phyloP scores from a whole-genome alignment of 1,139 yeast genomes.

The Diutina neorugosa region DNA sequence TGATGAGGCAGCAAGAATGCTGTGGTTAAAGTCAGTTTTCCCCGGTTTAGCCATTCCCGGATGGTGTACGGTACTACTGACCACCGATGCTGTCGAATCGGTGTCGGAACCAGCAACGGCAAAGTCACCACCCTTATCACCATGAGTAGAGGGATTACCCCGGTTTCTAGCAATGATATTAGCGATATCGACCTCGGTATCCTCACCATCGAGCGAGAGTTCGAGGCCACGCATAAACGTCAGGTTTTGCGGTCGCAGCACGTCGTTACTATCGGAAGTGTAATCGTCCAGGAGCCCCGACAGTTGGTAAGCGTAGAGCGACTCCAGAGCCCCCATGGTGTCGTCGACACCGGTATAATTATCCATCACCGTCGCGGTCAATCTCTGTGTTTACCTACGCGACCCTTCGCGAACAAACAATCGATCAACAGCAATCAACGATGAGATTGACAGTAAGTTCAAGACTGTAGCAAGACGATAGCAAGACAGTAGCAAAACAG shows the following conservation, averaged over 20 bases:
- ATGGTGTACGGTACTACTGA: too few species aligned
- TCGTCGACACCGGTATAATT: background rate
- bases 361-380: background rate
- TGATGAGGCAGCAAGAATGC: too few species aligned
- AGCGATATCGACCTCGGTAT: background rate
- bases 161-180: background rate
- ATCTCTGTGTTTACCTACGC: too few species aligned
- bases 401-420: too few species aligned
- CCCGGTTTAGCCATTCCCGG: too few species aligned
- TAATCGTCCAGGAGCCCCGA: background rate
- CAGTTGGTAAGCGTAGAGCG: slow-evolving; percentile 1
- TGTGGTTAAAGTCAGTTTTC: too few species aligned
- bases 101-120: too few species aligned
- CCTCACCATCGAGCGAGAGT: background rate
- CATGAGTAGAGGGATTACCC: background rate
- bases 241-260: background rate
- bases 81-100: too few species aligned
- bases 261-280: background rate
- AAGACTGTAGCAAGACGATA: too few species aligned
- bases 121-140: background rate
- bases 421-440: too few species aligned
- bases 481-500: too few species aligned
- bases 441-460: too few species aligned
- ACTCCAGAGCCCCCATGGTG: slow-evolving; percentile 1
- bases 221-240: background rate